Percentiles rank a stretch among this genome's conserved stretches.
These are phyloP conservation scores for Ophiostoma sp. DNA, from an alignment of 2,329 filamentous ascomycete species.

Conservation along the genomic window DNA sequence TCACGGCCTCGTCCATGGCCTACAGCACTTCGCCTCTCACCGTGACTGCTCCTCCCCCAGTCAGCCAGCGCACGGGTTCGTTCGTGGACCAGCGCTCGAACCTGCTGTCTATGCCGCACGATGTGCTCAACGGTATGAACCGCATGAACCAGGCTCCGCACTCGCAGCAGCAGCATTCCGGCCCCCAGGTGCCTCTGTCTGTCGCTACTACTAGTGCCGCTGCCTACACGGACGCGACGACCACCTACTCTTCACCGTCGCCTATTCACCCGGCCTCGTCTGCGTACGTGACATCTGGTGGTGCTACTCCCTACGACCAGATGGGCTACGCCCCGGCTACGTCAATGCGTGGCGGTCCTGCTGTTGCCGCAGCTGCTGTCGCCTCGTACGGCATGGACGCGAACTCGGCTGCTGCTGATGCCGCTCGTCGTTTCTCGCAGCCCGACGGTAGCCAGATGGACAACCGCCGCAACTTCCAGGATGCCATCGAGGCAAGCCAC, in stretches of 20 bases:
- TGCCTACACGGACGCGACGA: conserved; percentile 7
- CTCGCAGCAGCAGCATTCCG: conserved; percentile 9
- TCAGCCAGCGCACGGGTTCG: conserved; percentile 3
- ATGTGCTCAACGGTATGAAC: conserved; percentile 1
- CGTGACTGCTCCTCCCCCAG: neutral
- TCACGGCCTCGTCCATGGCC: conserved; percentile 9
- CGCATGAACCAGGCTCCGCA: conserved; percentile 15
- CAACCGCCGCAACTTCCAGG: conserved; percentile 68
- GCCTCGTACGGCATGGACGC: conserved; percentile 16
- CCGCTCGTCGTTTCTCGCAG: conserved; percentile 20
- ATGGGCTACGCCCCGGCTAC: conserved; percentile 68
- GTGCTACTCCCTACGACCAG: conserved; percentile 57
- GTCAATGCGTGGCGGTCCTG: conserved; percentile 55
- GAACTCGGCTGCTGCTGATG: conserved; percentile 5
- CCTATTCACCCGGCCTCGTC: conserved; percentile 28
- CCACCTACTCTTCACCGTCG: conserved; percentile 58
- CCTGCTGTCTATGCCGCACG: conserved; percentile 12
- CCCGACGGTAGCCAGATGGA: conserved; percentile 31
- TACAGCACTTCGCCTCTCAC: conserved; percentile 3
- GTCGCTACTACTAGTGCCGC: conserved; percentile 12
- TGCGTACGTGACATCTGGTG: conserved; percentile 5
- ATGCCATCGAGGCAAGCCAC: conserved; percentile 86
- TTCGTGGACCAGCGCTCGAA: conserved; percentile 14
- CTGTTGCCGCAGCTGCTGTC: conserved; percentile 42
- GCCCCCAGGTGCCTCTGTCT: conserved; percentile 29